phyloP scores from a whole-genome alignment of 345 rosid genomes.

The Laguncularia racemosa region DNA sequence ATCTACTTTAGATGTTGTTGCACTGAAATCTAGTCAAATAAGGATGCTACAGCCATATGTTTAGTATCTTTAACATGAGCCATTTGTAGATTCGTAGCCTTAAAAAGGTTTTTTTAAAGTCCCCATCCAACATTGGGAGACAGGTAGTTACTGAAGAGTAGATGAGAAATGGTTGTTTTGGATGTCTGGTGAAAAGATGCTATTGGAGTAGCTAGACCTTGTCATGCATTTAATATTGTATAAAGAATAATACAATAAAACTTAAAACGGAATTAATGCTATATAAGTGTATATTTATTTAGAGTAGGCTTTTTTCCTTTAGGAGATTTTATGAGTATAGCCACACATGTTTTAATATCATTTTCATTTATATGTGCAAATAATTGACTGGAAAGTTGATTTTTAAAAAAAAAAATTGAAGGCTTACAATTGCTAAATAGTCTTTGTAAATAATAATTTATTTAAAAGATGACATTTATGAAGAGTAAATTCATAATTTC shows the following conservation, averaged over 20 bases:
- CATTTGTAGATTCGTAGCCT: not conserved
- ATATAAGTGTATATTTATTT: conserved; percentile 1
- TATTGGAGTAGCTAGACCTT: not conserved
- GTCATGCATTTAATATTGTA: conserved; percentile 1
- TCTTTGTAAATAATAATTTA: too few relatives aligned
- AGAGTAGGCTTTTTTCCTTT: conserved; percentile 1
- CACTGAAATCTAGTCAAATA: conserved; percentile 14
- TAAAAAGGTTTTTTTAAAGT: conserved; percentile 6
- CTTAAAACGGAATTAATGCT: conserved; percentile 10
- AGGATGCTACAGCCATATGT: conserved; percentile 15
- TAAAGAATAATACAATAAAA: too few relatives aligned
- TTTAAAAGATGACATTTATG: too few relatives aligned
- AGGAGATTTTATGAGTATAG: too few relatives aligned
- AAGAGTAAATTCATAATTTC: too few relatives aligned
- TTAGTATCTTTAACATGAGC: conserved; percentile 7
- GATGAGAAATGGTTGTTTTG: conserved; percentile 28
- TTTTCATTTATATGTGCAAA: too few relatives aligned
- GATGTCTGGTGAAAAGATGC: conserved; percentile 20
- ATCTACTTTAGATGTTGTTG: not conserved
- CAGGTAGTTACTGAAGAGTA: conserved; percentile 46
- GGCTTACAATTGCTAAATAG: too few relatives aligned
- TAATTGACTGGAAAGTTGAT: too few relatives aligned
- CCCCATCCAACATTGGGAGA: conserved; percentile 23
- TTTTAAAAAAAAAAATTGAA: too few relatives aligned
- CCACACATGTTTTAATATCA: too few relatives aligned